Percentiles rank a stretch among this genome's conserved stretches.
These are phyloP conservation scores for Meira nashicola DNA, from an alignment of 1,284 basidiomycete species.

Conservation along the genomic window DNA sequence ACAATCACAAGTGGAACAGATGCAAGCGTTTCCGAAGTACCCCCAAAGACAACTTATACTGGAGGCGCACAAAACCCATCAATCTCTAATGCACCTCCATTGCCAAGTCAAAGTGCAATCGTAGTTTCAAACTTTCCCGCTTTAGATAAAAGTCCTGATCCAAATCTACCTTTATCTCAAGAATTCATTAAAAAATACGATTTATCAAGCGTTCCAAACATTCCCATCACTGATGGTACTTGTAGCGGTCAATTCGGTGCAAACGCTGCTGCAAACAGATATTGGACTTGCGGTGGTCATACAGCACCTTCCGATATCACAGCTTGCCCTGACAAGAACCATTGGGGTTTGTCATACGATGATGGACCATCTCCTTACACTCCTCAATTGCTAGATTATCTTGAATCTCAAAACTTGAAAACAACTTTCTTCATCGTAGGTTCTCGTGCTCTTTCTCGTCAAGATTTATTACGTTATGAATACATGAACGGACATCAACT, in stretches of 20 bases:
- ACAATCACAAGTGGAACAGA: conserved; percentile 32
- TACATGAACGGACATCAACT: conserved; percentile 66
- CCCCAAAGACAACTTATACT: conserved; percentile 32
- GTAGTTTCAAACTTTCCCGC: conserved; percentile 62
- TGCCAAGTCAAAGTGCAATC: conserved; percentile 25
- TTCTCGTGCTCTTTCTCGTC: conserved; percentile 76
- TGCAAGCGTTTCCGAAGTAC: conserved; percentile 25
- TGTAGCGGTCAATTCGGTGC: conserved; percentile 65
- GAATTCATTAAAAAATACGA: conserved; percentile 69
- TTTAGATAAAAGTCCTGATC: conserved; percentile 66
- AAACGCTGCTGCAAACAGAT: conserved; percentile 52
- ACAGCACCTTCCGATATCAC: conserved; percentile 70
- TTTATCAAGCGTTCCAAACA: conserved; percentile 63
- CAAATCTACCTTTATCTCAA: conserved; percentile 66
- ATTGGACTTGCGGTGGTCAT: conserved; percentile 81
- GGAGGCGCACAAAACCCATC: conserved; percentile 38
- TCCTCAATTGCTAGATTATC: conserved; percentile 63
- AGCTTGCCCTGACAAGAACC: conserved; percentile 70
- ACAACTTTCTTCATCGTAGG: conserved; percentile 92
- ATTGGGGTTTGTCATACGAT: conserved; percentile 68
- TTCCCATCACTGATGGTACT: conserved; percentile 61
- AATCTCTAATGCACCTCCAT: conserved; percentile 36
- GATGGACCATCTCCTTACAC: conserved; percentile 80
- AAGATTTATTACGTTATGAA: conserved; percentile 71
- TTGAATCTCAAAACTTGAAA: conserved; percentile 64